A percentile compares a stretch with the other conserved stretches of the same genome.
phyloP scores from a whole-genome alignment of 1,284 basidiomycete species.

The Ceratobasidium sp. region DNA sequence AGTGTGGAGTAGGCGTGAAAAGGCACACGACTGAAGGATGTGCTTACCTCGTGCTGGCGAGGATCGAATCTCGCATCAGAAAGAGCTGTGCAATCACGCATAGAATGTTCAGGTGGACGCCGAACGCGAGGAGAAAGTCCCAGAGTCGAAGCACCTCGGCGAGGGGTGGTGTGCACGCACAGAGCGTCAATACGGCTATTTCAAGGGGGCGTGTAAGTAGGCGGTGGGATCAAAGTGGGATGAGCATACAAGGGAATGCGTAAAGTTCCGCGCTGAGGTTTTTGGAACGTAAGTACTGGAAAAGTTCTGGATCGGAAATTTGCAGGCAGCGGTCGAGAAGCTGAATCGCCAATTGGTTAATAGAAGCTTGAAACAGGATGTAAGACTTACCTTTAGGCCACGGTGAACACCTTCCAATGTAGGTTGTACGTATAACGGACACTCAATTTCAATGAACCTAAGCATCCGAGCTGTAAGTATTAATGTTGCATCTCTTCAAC shows the following conservation, averaged over 20 bases:
- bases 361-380: background rate
- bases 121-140: slow-evolving; percentile 97
- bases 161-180: slow-evolving; percentile 94
- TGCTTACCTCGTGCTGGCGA: slow-evolving; percentile 78
- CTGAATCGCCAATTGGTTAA: slow-evolving; percentile 53
- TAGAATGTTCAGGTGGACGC: slow-evolving; percentile 93
- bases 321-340: slow-evolving; percentile 90
- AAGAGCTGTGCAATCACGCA: slow-evolving; percentile 95
- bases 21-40: background rate
- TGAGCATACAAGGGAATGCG: slow-evolving; percentile 87
- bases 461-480: background rate
- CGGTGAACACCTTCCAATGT: slow-evolving; percentile 93
- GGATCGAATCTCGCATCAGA: slow-evolving; percentile 87
- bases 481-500: no score
- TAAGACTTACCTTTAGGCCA: slow-evolving; percentile 77
- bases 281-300: slow-evolving; percentile 79
- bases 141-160: slow-evolving; percentile 93
- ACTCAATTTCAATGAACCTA: slow-evolving; percentile 89
- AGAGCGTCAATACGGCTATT: slow-evolving; percentile 90
- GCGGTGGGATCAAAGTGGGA: slow-evolving; percentile 4
- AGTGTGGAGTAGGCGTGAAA: background rate
- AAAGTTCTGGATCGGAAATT: slow-evolving; percentile 88
- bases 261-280: slow-evolving; percentile 98
- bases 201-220: slow-evolving; percentile 22
- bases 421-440: slow-evolving; percentile 94